Evolutionary conservation across 768 basidiomycete genomes (phyloP).

Genomic region (Hortiboletus flavorubellus): DNA sequence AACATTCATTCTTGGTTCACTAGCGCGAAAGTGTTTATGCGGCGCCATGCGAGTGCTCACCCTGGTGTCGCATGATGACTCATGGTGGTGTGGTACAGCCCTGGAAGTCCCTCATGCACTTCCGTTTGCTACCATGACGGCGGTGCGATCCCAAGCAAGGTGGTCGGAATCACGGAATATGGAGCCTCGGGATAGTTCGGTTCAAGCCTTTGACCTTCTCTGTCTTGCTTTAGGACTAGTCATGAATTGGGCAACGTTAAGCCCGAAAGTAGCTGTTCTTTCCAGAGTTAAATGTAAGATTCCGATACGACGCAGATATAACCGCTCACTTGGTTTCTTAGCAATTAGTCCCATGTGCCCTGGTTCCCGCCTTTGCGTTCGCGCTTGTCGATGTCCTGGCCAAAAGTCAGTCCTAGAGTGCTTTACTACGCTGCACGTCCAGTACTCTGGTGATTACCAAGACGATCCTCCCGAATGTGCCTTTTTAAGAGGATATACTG

Average conservation of each 20-base stretch:
- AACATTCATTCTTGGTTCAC: not conserved
- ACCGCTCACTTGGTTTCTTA: constrained; percentile 24
- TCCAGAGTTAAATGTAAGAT: constrained; percentile 50
- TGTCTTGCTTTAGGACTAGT: constrained; percentile 74
- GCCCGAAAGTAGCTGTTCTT: constrained; percentile 44
- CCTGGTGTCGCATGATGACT: constrained; percentile 63
- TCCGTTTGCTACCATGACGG: constrained; percentile 45
- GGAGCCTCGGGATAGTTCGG: constrained; percentile 16
- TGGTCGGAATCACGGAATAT: constrained; percentile 14
- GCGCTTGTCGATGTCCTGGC: constrained; percentile 50
- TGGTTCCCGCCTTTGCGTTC: constrained; percentile 46
- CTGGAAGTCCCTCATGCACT: constrained; percentile 45
- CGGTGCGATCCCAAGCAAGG: constrained; percentile 37
- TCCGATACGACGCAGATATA: not conserved
- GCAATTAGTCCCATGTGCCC: constrained; percentile 52
- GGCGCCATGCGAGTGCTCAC: constrained; percentile 64
- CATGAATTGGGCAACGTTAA: constrained; percentile 69
- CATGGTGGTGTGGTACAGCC: constrained; percentile 53
- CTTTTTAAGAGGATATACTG: constrained; percentile 70
- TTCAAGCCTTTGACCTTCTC: constrained; percentile 59
- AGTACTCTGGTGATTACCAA: constrained; percentile 27
- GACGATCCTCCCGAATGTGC: constrained; percentile 36
- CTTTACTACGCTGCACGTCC: constrained; percentile 48
- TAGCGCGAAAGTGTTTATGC: constrained; percentile 51
- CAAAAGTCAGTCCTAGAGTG: constrained; percentile 47